Percentiles rank a stretch among this genome's conserved stretches.
phyloP scores from a whole-genome alignment of 2,329 filamentous ascomycete species.

The Xylaria hypoxylon region DNA sequence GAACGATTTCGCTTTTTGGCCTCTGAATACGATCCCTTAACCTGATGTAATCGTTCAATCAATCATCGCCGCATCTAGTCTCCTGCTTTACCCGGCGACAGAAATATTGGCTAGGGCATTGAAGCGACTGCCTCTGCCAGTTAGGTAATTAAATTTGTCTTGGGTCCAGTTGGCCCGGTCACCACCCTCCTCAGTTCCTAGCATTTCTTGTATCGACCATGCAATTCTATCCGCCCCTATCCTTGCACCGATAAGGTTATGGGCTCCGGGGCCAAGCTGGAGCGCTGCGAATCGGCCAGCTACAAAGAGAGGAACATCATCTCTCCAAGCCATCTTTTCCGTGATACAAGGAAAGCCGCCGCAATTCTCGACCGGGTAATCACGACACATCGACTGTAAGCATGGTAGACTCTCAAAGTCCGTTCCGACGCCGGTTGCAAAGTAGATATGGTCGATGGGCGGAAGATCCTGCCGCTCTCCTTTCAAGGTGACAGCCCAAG shows the following conservation, averaged over 20 bases:
- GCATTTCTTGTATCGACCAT: slow-evolving; percentile 73
- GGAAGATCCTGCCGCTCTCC: slow-evolving; percentile 63
- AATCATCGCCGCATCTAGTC: background rate
- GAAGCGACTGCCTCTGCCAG: slow-evolving; percentile 57
- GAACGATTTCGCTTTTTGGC: background rate
- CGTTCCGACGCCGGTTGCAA: slow-evolving; percentile 77
- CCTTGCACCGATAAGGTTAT: slow-evolving; percentile 79
- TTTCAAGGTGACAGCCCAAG: slow-evolving; percentile 56
- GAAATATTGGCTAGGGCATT: slow-evolving; percentile 45
- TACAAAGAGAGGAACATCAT: slow-evolving; percentile 78
- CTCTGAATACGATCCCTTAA: background rate
- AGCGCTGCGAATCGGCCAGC: slow-evolving; percentile 76
- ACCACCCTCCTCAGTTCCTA: slow-evolving; percentile 53
- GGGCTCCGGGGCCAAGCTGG: slow-evolving; percentile 76
- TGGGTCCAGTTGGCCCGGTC: slow-evolving; percentile 38
- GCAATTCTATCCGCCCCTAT: slow-evolving; percentile 78
- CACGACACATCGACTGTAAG: slow-evolving; percentile 67
- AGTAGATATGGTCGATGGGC: slow-evolving; percentile 75
- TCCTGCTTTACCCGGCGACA: background rate
- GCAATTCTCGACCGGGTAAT: slow-evolving; percentile 70
- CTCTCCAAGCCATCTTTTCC: slow-evolving; percentile 80
- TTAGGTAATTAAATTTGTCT: slow-evolving; percentile 50
- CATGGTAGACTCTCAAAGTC: slow-evolving; percentile 71
- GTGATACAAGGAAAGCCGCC: slow-evolving; percentile 79
- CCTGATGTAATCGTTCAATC: background rate